These are phyloP conservation scores for Toxicodendron radicans DNA, from an alignment of 345 rosid genomes.

Conservation along the genomic window DNA sequence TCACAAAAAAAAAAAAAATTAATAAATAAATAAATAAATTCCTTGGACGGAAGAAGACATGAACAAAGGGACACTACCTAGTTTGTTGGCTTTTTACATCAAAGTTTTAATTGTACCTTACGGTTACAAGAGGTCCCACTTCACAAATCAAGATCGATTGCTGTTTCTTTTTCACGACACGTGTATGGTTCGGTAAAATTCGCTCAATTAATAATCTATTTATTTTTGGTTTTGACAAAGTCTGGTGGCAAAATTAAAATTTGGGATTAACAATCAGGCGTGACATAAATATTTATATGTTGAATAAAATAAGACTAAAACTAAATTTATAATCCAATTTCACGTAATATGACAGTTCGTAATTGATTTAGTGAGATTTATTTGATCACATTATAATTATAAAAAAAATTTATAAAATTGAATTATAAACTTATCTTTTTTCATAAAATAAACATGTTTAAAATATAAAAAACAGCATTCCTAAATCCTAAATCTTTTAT, in stretches of 20 bases:
- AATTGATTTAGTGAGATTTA: too few relatives aligned
- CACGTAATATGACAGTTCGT: too few relatives aligned
- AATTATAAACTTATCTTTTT: too few relatives aligned
- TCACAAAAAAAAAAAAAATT: background rate
- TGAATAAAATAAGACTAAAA: too few relatives aligned
- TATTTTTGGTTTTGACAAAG: background rate
- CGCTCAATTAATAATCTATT: slow-evolving; percentile 1
- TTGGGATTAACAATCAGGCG: too few relatives aligned
- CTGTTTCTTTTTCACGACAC: background rate
- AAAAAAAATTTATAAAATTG: too few relatives aligned
- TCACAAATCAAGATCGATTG: background rate
- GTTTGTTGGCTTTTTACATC: slow-evolving; percentile 34
- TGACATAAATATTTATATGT: too few relatives aligned
- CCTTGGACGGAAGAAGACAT: slow-evolving; percentile 10
- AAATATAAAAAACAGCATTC: too few relatives aligned
- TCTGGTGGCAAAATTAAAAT: background rate
- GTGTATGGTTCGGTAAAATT: background rate
- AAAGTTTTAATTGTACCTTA: slow-evolving; percentile 11
- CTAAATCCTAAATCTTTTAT: too few relatives aligned
- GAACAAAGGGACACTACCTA: slow-evolving; percentile 2
- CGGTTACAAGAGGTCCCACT: background rate
- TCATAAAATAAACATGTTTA: too few relatives aligned
- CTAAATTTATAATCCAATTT: too few relatives aligned
- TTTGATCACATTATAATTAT: too few relatives aligned
- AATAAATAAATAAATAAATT: background rate